These are phyloP conservation scores for Hypoxylon sp. DNA, from an alignment of 2,329 filamentous ascomycete species.

Conservation along the genomic window DNA sequence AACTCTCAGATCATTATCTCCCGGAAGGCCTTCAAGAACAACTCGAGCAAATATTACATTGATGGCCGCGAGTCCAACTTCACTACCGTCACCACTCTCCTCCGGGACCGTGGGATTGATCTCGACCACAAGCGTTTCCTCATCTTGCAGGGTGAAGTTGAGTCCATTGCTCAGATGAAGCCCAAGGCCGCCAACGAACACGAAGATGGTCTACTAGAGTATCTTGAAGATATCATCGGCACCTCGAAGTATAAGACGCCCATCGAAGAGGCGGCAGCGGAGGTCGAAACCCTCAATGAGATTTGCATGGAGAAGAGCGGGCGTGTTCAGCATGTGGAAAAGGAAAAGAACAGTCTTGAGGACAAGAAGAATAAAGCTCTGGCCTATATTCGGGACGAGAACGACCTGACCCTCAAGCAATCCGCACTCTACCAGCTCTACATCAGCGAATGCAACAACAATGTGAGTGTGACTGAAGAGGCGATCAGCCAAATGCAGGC, in stretches of 20 bases:
- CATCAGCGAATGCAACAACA: slow-evolving; percentile 88
- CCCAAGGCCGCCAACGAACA: slow-evolving; percentile 94
- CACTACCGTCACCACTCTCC: slow-evolving; percentile 86
- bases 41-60: slow-evolving; percentile 98
- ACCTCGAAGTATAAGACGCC: slow-evolving; percentile 98
- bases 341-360: slow-evolving; percentile 91
- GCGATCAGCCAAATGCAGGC: slow-evolving; percentile 91
- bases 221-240: slow-evolving; percentile 97
- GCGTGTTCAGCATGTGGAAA: slow-evolving; percentile 96
- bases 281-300: slow-evolving; percentile 94
- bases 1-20: slow-evolving; percentile 90
- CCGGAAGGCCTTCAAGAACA: slow-evolving; percentile 95
- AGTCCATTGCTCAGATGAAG: slow-evolving; percentile 99
- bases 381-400: slow-evolving; percentile 90
- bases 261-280: slow-evolving; percentile 91
- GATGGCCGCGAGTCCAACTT: slow-evolving; percentile 91
- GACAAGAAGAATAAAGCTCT: slow-evolving; percentile 97
- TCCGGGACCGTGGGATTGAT: slow-evolving; percentile 90
- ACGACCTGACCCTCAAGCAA: slow-evolving; percentile 90
- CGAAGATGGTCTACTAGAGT: slow-evolving; percentile 95
- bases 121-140: slow-evolving; percentile 98
- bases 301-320: slow-evolving; percentile 94
- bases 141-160: slow-evolving; percentile 96
- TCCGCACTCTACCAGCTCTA: slow-evolving; percentile 94
- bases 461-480: slow-evolving; percentile 88